A percentile compares a stretch with the other conserved stretches of the same genome.
Conservation (phyloP, 192 early-diverging fungal species). For the Linnemannia elongata region DNA sequence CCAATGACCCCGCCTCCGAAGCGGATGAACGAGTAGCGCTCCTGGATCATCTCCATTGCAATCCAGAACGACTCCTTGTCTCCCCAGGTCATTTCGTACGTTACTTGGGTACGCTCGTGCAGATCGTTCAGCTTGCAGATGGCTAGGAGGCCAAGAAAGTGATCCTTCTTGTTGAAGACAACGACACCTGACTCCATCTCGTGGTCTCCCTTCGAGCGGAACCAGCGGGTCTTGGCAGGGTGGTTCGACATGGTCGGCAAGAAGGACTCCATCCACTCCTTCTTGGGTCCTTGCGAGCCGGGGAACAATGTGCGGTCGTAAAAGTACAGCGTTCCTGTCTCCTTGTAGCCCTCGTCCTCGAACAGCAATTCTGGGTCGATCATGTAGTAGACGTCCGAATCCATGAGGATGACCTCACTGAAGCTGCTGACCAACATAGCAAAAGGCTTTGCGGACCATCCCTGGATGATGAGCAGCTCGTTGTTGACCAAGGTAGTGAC, state of each 20-base stretch:
- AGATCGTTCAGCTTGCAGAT: constrained; percentile 70
- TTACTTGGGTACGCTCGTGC: constrained; percentile 57
- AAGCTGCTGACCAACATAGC: constrained; percentile 71
- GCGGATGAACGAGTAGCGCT: constrained; percentile 65
- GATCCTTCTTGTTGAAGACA: constrained; percentile 64
- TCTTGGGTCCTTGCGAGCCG: constrained; percentile 20
- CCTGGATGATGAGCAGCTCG: constrained; percentile 52
- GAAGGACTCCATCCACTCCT: constrained; percentile 65
- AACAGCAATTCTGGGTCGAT: constrained; percentile 69
- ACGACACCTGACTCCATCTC: constrained; percentile 77
- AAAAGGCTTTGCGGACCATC: constrained; percentile 78
- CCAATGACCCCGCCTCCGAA: constrained; percentile 67
- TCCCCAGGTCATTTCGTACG: constrained; percentile 63
- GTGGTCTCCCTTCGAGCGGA: constrained; percentile 57
- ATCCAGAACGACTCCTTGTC: constrained; percentile 84
- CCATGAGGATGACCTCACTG: constrained; percentile 74
- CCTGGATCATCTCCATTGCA: constrained; percentile 69
- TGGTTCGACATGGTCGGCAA: constrained; percentile 64
- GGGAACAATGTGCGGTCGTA: constrained; percentile 70
- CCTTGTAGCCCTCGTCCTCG: constrained; percentile 59
- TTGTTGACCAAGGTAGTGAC: constrained; percentile 59
- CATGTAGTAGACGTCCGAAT: constrained; percentile 77
- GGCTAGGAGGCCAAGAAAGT: constrained; percentile 67
- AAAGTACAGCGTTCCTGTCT: constrained; percentile 70
- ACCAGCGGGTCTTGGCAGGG: constrained; percentile 59